Evolutionary conservation across 352 stramenopile genomes (phyloP).

Genomic region (Globisporangium apiculatum): DNA sequence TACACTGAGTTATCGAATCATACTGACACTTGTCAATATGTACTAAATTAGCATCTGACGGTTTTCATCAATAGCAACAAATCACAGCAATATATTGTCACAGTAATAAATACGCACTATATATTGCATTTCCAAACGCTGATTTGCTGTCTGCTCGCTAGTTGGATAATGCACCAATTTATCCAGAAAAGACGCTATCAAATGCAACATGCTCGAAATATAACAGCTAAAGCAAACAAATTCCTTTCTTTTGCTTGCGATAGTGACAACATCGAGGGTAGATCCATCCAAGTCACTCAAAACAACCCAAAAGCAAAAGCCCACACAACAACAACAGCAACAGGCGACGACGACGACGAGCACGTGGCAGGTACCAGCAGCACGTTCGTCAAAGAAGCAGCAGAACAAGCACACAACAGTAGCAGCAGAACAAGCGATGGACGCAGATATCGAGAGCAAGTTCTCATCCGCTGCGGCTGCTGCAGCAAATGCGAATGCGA

Average conservation of each 20-base stretch:
- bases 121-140: too few species aligned
- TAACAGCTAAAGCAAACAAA: too few species aligned
- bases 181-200: too few species aligned
- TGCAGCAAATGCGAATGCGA: slow-evolving; percentile 7
- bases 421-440: slow-evolving; percentile 4
- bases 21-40: too few species aligned
- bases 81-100: too few species aligned
- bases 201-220: too few species aligned
- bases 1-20: too few species aligned
- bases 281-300: neutral
- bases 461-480: slow-evolving; percentile 3
- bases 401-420: neutral
- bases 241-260: neutral
- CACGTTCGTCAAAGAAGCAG: neutral
- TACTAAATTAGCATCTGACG: too few species aligned
- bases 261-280: neutral
- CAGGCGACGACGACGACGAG: neutral
- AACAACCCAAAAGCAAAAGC: neutral
- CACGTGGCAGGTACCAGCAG: neutral
- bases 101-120: too few species aligned
- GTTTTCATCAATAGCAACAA: too few species aligned
- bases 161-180: too few species aligned
- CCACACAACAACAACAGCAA: neutral
- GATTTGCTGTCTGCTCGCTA: too few species aligned
- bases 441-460: slow-evolving; percentile 9